Evolutionary conservation across 495 filamentous ascomycete species (phyloP), one percentile per base, ranked within the genome.

Genomic region (Annulohypoxylon maeteangense): DNA sequence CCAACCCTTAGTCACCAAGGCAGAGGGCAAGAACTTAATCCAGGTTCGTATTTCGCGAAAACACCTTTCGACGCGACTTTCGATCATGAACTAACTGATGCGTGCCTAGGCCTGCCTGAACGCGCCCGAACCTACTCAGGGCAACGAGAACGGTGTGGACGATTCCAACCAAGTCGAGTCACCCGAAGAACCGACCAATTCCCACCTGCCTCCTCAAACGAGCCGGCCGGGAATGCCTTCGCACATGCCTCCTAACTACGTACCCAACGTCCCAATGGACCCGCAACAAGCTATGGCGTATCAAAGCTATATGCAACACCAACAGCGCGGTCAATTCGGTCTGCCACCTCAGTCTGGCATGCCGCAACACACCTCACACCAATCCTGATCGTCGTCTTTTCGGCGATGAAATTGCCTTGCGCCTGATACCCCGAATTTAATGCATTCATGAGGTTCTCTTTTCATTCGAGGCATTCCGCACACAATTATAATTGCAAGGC

Each of bases 21-120:
- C 96, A 8, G 96, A 99, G 80, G 96, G 96, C 83, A 99, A 99
- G 88, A 99, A 99, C 78, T 84, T 99, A 42, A 99, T 99, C 65
- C 96, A 99, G 90, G 96, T 98, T 88, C 64, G 88, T 55, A 51
- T 47, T 27, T 53, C 51, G 66, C 62, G 47, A 62, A 10, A 45
- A 31, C 11, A n/a, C 42, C 65, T 59, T 61, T 57, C 38, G 31
- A 50, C 42, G 10, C 32, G 36, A 40, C 27, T 23, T 65, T 45
- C 12, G 32, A 40, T 10, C 12, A 14, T 34, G 7, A 36, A 56
- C 58, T 76, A 16, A 74, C 60, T 25, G 48, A 32, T 42, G 44
- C 8, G 12, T 51, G n/a, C 65, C 65, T 73, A 97, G 95, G 95
- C 95, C 38, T 99, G 95, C 76, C 84, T 99, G 69, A 99, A 99